These are phyloP conservation scores for Erythrobasidium hasegawianum DNA, from an alignment of 1,284 basidiomycete genomes.

Conservation along the genomic window DNA sequence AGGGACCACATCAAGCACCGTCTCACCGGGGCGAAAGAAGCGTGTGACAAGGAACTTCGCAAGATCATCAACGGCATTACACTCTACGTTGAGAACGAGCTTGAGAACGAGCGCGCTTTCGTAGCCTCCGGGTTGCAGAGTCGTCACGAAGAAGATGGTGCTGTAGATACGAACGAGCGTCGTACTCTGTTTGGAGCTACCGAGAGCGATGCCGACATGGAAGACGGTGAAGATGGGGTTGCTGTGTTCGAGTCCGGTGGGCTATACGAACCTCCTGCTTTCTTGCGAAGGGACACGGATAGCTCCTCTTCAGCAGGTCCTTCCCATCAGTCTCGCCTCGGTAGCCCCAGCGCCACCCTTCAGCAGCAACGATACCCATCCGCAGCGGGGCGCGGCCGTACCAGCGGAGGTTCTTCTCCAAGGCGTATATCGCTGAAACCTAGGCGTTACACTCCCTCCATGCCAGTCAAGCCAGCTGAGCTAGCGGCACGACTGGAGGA, in stretches of 20 bases:
- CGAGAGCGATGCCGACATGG: conserved; percentile 6
- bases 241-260: background rate
- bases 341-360: conserved; percentile 8
- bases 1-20: conserved; percentile 88
- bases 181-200: too few species aligned
- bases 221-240: conserved; percentile 9
- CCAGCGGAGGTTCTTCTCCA: conserved; percentile 29
- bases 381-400: conserved; percentile 7
- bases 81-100: conserved; percentile 82
- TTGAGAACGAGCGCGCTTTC: conserved; percentile 60
- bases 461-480: conserved; percentile 27
- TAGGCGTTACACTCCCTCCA: conserved; percentile 15
- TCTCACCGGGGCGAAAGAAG: conserved; percentile 86
- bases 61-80: conserved; percentile 91
- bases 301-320: conserved; percentile 15
- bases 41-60: conserved; percentile 90
- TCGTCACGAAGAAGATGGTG: conserved; percentile 49
- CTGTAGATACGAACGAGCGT: background rate
- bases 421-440: conserved; percentile 35
- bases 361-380: background rate
- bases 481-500: conserved; percentile 55
- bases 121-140: conserved; percentile 35
- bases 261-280: conserved; percentile 1
- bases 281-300: conserved; percentile 2
- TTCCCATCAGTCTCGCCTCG: conserved; percentile 9